Evolutionary conservation across 768 basidiomycete species (phyloP).

Genomic region (Auricularia auricula-judae): DNA sequence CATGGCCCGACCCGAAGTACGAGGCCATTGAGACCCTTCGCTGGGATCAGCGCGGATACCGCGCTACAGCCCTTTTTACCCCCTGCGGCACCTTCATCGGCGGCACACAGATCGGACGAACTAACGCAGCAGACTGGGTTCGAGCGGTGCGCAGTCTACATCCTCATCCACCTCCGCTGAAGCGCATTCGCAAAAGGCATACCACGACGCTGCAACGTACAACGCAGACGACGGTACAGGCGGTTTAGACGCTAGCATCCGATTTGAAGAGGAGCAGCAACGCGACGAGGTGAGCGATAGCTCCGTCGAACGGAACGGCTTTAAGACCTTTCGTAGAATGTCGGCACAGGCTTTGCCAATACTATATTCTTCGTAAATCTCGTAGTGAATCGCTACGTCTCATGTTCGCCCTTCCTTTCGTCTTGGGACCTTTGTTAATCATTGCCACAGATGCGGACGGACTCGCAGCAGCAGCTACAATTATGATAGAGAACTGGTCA

Average conservation of each 20-base stretch:
- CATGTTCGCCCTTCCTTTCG: constrained; percentile 21
- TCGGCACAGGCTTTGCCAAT: constrained; percentile 34
- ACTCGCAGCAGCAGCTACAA: constrained; percentile 23
- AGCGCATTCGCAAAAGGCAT: constrained; percentile 26
- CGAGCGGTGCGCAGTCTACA: neutral
- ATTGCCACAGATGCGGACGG: constrained; percentile 30
- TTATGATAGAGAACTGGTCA: neutral
- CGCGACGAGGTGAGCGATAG: neutral
- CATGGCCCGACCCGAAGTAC: neutral
- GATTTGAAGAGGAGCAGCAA: constrained; percentile 22
- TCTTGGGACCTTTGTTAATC: neutral
- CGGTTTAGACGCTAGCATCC: constrained; percentile 40
- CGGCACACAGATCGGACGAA: neutral
- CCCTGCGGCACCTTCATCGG: neutral
- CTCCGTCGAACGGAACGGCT: neutral
- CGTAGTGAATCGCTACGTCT: constrained; percentile 33
- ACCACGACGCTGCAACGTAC: constrained; percentile 40
- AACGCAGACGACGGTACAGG: constrained; percentile 33
- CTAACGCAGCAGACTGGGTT: neutral
- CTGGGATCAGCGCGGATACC: neutral
- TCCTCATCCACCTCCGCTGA: constrained; percentile 12
- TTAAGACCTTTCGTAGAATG: constrained; percentile 26
- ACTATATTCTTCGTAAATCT: constrained; percentile 31
- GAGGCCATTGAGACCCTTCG: neutral
- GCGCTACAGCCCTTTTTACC: neutral